These are phyloP conservation scores for Aspergillus fumigatiaffinis DNA, from an alignment of 2,329 filamentous ascomycete species.

Conservation along the genomic window DNA sequence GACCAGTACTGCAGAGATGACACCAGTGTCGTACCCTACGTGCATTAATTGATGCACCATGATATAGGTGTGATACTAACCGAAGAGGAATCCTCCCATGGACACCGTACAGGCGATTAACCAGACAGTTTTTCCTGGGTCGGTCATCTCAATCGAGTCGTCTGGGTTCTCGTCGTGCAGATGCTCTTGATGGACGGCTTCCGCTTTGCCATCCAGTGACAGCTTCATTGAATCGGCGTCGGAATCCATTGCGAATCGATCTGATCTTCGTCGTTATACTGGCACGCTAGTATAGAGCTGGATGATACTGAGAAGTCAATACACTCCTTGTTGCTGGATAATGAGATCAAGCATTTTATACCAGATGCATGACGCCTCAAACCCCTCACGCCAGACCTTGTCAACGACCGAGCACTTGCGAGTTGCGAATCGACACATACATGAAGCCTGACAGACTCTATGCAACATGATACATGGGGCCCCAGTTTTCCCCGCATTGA, in stretches of 20 bases:
- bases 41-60: no score
- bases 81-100: conserved; percentile 17
- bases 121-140: conserved; percentile 11
- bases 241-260: not conserved
- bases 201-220: no score
- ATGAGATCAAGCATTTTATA: not conserved
- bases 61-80: no score
- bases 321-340: not conserved
- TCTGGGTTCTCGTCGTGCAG: not conserved
- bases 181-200: not conserved
- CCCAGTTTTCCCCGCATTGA: not conserved
- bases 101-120: conserved; percentile 15
- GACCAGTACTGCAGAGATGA: conserved; percentile 44
- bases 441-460: no score
- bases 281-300: not conserved
- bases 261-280: not conserved
- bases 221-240: not conserved
- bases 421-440: no score
- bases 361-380: not conserved
- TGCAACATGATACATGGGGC: no score
- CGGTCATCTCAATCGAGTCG: conserved; percentile 13
- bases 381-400: not conserved
- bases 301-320: not conserved
- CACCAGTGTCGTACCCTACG: conserved; percentile 44
- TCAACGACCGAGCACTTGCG: not conserved